These are phyloP conservation scores for Piromyces sp. DNA, from an alignment of 192 early-diverging fungal species.

Conservation along the genomic window DNA sequence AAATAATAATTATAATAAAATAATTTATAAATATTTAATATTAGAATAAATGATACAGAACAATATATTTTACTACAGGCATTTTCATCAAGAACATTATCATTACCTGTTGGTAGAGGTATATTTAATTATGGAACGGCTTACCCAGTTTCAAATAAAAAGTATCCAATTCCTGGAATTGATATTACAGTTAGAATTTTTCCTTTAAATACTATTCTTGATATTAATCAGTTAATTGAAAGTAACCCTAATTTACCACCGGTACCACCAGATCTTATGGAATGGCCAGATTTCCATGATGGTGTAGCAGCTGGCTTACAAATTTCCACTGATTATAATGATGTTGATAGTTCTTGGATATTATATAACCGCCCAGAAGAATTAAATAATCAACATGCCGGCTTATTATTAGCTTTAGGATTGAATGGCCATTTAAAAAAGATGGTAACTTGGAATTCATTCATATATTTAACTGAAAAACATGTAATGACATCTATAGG, in stretches of 20 bases:
- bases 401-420: conserved; percentile 62
- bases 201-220: conserved; percentile 27
- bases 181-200: conserved; percentile 40
- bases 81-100: conserved; percentile 30
- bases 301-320: conserved; percentile 64
- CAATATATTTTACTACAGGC: conserved; percentile 23
- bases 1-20: not conserved
- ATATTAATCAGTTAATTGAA: conserved; percentile 24
- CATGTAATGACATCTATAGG: conserved; percentile 52
- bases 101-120: conserved; percentile 48
- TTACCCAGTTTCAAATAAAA: conserved; percentile 27
- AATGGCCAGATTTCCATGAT: conserved; percentile 79
- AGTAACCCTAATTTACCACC: conserved; percentile 1
- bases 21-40: no score
- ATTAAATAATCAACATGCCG: conserved; percentile 47
- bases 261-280: conserved; percentile 20
- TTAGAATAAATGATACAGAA: conserved; percentile 5
- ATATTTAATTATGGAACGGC: conserved; percentile 47
- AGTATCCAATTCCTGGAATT: conserved; percentile 35
- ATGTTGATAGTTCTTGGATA: conserved; percentile 62
- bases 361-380: conserved; percentile 43
- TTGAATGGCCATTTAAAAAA: conserved; percentile 53
- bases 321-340: conserved; percentile 30
- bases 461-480: conserved; percentile 48
- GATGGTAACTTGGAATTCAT: conserved; percentile 39